Evolutionary conservation across 768 basidiomycete species (phyloP).

Genomic region (Suillus paluster): DNA sequence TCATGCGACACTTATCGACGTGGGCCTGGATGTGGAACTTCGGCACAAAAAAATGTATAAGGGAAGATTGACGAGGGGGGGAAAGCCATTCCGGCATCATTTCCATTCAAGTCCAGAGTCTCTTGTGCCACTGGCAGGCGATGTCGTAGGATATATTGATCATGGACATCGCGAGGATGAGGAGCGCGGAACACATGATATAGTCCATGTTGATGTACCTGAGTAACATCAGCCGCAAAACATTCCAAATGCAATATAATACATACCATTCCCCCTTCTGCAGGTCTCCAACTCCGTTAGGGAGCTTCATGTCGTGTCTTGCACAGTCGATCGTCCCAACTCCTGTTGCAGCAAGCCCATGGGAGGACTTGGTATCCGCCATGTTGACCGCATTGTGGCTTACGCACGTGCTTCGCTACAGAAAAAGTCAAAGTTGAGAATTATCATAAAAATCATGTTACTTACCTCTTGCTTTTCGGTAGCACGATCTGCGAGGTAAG

Average conservation of each 20-base stretch:
- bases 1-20: neutral
- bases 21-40: slow-evolving; percentile 20
- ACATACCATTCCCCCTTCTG: slow-evolving; percentile 19
- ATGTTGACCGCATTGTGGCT: neutral
- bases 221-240: neutral
- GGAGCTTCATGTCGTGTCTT: slow-evolving; percentile 24
- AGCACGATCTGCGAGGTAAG: slow-evolving; percentile 13
- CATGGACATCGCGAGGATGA: rapidly evolving
- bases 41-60: slow-evolving; percentile 18
- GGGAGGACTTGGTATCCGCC: neutral
- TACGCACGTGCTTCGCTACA: slow-evolving; percentile 27
- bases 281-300: slow-evolving; percentile 16
- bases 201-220: neutral
- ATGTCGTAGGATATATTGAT: slow-evolving; percentile 22
- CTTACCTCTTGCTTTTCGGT: no score
- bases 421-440: no score
- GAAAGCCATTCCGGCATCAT: neutral
- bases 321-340: slow-evolving; percentile 11
- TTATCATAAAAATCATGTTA: no score
- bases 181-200: neutral
- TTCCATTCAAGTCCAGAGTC: slow-evolving; percentile 9
- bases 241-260: neutral
- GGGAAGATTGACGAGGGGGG: neutral
- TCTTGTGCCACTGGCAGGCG: slow-evolving; percentile 28
- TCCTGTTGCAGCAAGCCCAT: neutral